A percentile compares a stretch with the other conserved stretches of the same genome.
These are phyloP conservation scores for Cladosporium oxysporum DNA, from an alignment of 2,329 filamentous ascomycete genomes.

Conservation along the genomic window DNA sequence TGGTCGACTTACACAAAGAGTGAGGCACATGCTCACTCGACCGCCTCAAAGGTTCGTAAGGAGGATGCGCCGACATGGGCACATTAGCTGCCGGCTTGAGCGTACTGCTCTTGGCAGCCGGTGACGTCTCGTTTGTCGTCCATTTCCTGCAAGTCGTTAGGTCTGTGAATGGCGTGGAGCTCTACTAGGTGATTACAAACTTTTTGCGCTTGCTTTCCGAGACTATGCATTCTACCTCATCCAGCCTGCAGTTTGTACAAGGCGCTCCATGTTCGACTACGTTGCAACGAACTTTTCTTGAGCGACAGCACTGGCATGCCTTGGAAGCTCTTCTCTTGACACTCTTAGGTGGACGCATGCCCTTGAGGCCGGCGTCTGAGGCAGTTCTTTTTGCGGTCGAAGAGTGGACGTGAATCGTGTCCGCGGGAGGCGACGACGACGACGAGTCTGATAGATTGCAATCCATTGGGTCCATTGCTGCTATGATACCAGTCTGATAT, in stretches of 20 bases:
- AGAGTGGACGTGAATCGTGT: conserved; percentile 28
- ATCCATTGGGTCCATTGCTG: conserved; percentile 19
- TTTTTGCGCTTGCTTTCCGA: conserved; percentile 79
- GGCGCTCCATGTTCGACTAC: conserved; percentile 83
- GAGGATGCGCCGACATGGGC: conserved; percentile 36
- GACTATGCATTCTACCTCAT: conserved; percentile 71
- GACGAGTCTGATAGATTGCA: conserved; percentile 34
- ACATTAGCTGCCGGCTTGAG: conserved; percentile 26
- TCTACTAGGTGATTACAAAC: conserved; percentile 54
- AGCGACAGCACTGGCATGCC: conserved; percentile 84
- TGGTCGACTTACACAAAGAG: conserved; percentile 58
- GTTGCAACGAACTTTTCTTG: conserved; percentile 90
- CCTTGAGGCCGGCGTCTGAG: conserved; percentile 56
- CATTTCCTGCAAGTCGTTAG: conserved; percentile 37
- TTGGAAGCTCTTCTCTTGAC: conserved; percentile 87
- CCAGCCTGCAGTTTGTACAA: conserved; percentile 83
- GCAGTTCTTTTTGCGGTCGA: conserved; percentile 56
- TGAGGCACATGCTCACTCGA: conserved; percentile 59
- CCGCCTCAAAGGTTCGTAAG: conserved; percentile 34
- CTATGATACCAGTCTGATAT: conserved; percentile 11
- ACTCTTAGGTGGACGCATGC: conserved; percentile 52
- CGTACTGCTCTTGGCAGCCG: conserved; percentile 25
- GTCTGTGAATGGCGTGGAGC: not conserved
- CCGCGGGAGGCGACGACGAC: conserved; percentile 31
- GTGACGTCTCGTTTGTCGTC: conserved; percentile 30